Base-by-base conservation (phyloP, 495 filamentous ascomycete species). In the Podospora sp. region DNA sequence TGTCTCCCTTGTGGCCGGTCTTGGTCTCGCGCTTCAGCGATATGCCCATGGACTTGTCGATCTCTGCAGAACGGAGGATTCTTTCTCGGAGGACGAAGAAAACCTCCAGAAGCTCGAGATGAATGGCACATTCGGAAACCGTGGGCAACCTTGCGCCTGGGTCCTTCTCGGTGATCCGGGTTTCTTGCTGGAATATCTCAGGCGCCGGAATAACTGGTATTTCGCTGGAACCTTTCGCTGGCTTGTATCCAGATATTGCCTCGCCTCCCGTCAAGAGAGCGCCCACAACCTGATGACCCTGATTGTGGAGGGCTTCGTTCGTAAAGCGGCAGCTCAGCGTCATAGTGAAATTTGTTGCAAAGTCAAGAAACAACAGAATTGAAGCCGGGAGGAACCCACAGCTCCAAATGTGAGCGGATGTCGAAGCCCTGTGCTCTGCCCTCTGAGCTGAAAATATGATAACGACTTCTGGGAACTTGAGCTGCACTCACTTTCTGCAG, bases 71-170 rank as follows among this genome's bases (percentile, higher is more conserved):
- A 0, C 63, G 52, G 26, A 65, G 52, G 35, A 65, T 58, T 20
- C 52, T 29, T 33, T 65, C 51, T 14, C 63, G 63, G 18, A 65
- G 63, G 52, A 65, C 63, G 0, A 58, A 57, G 52, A 65, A 59
- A 1, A 33, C 33, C 24, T 65, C 63, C 21, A 65, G 52, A 0
- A 65, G 53, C 35, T 65, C 63, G 51, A 65, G 52, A 56, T 65
- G 63, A 16, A 56, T 56, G 20, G 63, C 63, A 22, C 52, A 59
- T 50, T 65, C 63, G 27, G 63, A 65, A 18, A 56, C 11, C 0
- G 22, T 55, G 16, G 63, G 63, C 18, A 59, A 12, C 46, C 63
- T 21, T 0, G 50, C 21, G 16, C 7, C n/a, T 25, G 18, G 3
- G 60, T 50, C 60, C 2, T 25, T 49, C 21, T n/a, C 14, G 53